Evolutionary conservation across 306 rosid species (phyloP), one percentile per base, ranked within the genome.

Genomic region (Pyrus betulifolia): DNA sequence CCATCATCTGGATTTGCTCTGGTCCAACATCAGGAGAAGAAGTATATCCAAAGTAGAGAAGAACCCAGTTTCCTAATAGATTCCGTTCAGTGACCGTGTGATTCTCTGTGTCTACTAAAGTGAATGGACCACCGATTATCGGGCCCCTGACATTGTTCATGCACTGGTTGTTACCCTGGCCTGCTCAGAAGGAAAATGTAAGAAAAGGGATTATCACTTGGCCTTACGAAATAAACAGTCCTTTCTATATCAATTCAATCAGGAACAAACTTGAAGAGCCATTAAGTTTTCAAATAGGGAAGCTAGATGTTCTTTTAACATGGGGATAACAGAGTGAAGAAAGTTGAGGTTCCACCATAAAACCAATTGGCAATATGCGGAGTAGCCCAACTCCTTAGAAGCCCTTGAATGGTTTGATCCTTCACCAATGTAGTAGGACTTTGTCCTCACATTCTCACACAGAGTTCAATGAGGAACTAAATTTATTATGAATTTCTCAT

Each of bases 11-110:
- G 55, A 91, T 82, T 83, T 90, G 97, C 75, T 94, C 94, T 1
- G 98, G 98, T 68, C 96, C 98, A 70, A 90, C 75, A 81, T 94
- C 98, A 67, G 98, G 98, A 61, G 98, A 94, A 60, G 93, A 94
- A 63, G 98, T 90, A 83, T 90, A 90, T 54, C 98, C 98, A 55
- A 91, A 91, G 85, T 94, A 90, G 42, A 94, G 89, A 66, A 94
- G 97, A 76, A 88, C 78, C 98, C 98, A 91, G 60, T 91, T 91
- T 66, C 96, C 96, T 42, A 58, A 84, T 76, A 94, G 84, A 85
- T 77, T 80, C 18, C 38, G 81, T 67, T 90, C 97, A 3, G 94
- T 91, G 75, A 90, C 82, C 0, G 80, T 82, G 72, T 57, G 85
- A 77, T 84, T 90, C 73, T 85, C 88, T n/a, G 91, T 86, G 77